Evolutionary conservation across 306 rosid genomes (phyloP).

Genomic region (Carpinus viminea): DNA sequence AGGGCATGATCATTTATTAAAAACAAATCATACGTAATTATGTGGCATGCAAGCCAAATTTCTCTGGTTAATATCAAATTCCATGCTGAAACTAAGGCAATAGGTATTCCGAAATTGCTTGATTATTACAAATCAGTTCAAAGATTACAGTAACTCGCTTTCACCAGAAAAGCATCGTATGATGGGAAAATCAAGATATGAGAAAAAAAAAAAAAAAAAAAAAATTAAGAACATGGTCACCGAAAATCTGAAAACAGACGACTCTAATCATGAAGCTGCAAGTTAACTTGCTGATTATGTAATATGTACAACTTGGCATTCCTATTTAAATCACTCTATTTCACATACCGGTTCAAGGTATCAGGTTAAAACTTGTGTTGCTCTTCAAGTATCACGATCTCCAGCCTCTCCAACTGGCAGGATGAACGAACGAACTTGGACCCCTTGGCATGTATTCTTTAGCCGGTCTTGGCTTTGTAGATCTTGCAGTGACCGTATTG

Average conservation of each 20-base stretch:
- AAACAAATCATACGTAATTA: too few relatives aligned
- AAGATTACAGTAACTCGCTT: too few relatives aligned
- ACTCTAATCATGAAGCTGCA: background rate
- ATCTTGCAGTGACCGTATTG: background rate
- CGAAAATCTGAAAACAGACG: background rate
- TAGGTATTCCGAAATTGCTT: too few relatives aligned
- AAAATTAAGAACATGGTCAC: background rate
- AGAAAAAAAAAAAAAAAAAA: too few relatives aligned
- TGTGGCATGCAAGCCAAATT: too few relatives aligned
- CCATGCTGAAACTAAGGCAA: background rate
- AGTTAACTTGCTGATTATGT: background rate
- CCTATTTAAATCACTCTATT: background rate
- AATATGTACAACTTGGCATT: constrained; percentile 4
- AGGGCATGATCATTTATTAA: too few relatives aligned
- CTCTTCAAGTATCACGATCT: background rate
- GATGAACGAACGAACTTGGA: constrained; percentile 8
- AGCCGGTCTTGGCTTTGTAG: constrained; percentile 8
- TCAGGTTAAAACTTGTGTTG: background rate
- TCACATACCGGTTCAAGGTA: background rate
- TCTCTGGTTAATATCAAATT: background rate
- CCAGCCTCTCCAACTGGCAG: constrained; percentile 17
- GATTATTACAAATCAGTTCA: too few relatives aligned
- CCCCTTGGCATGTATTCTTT: background rate
- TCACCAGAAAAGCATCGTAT: too few relatives aligned
- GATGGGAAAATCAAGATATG: background rate